A percentile compares a stretch with the other conserved stretches of the same genome.
These are phyloP conservation scores for Diaporthe citri DNA, from an alignment of 2,329 filamentous ascomycete species.

Conservation along the genomic window DNA sequence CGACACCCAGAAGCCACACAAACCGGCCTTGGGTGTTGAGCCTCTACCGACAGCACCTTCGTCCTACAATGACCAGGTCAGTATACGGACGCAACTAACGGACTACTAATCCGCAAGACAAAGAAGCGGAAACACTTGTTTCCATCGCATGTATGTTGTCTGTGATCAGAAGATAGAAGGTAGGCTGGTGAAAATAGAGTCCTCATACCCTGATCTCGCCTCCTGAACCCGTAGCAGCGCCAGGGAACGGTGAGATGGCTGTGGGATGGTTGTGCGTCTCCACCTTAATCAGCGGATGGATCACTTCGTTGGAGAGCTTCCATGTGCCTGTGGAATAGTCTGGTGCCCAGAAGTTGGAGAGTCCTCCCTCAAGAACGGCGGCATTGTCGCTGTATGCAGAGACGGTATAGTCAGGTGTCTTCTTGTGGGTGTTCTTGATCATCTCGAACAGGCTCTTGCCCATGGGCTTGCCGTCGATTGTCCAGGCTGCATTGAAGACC, in stretches of 20 bases:
- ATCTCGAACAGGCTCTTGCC: constrained; percentile 89
- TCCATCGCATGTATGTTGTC: neutral
- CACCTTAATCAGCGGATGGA: constrained; percentile 92
- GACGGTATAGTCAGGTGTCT: constrained; percentile 83
- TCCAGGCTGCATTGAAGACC: constrained; percentile 98
- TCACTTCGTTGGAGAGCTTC: constrained; percentile 86
- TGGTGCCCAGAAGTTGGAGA: constrained; percentile 86
- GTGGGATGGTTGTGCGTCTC: constrained; percentile 99
- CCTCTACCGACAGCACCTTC: constrained; percentile 95
- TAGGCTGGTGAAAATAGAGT: neutral
- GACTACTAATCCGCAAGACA: neutral
- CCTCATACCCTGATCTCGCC: constrained; percentile 81
- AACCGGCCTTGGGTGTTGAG: constrained; percentile 91
- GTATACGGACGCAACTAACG: neutral
- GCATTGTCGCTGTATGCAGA: constrained; percentile 99
- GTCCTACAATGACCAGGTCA: constrained; percentile 59
- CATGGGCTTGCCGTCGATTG: constrained; percentile 87
- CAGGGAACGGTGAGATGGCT: constrained; percentile 91
- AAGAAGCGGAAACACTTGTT: constrained; percentile 35
- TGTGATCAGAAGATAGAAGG: too few species aligned
- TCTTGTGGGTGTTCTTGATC: constrained; percentile 95
- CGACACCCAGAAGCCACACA: constrained; percentile 94
- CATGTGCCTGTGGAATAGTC: constrained; percentile 88
- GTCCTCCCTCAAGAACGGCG: constrained; percentile 84
- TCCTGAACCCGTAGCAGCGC: constrained; percentile 93